phyloP scores from a whole-genome alignment of 768 basidiomycete species.

The Coprinopsis marcescibilis region DNA sequence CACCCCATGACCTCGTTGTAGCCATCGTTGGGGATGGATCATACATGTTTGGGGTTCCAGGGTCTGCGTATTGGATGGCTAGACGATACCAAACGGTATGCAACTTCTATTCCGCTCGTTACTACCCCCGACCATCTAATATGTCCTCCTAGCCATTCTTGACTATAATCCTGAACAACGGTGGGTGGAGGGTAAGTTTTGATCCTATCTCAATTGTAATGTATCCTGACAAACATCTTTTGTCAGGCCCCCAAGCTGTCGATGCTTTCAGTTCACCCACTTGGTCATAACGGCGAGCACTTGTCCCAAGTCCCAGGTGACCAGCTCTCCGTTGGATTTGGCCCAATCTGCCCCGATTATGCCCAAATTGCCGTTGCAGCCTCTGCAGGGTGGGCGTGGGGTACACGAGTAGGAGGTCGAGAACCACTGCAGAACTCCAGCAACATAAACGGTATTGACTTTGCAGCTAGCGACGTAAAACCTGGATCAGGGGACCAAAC shows the following conservation, averaged over 20 bases:
- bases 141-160: conserved; percentile 50
- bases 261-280: conserved; percentile 60
- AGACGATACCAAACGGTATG: conserved; percentile 59
- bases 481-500: not conserved
- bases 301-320: conserved; percentile 34
- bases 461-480: not conserved
- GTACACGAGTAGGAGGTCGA: conserved; percentile 13
- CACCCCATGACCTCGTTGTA: conserved; percentile 46
- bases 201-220: not conserved
- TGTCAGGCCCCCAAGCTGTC: conserved; percentile 55
- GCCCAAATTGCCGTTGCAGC: conserved; percentile 60
- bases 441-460: not conserved
- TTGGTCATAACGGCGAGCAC: conserved; percentile 36
- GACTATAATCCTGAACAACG: conserved; percentile 67
- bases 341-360: conserved; percentile 56
- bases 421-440: too few species aligned
- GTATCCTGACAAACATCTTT: not conserved
- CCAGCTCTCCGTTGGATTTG: conserved; percentile 58
- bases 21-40: conserved; percentile 66
- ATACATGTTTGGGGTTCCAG: conserved; percentile 61
- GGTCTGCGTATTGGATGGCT: conserved; percentile 70
- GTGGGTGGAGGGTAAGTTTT: conserved; percentile 52
- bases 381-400: conserved; percentile 54
- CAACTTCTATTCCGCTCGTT: not conserved
- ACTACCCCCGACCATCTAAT: not conserved